Evolutionary conservation across 2,329 filamentous ascomycete genomes (phyloP).

Genomic region (Cladobotryum protrusum): DNA sequence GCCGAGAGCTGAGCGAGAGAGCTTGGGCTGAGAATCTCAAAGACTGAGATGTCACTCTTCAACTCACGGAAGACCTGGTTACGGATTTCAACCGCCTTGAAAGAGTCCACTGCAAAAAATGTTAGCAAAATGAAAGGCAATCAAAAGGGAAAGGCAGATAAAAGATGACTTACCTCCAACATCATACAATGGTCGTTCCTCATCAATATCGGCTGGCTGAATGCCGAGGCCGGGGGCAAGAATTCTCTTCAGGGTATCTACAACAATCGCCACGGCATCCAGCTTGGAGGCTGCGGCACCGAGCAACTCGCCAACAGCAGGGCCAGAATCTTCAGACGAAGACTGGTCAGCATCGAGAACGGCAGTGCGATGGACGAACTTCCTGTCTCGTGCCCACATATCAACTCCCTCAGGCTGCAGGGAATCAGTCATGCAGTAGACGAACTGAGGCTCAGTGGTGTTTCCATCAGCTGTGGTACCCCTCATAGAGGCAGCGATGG

Average conservation of each 20-base stretch:
- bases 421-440: too few species aligned
- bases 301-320: too few species aligned
- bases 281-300: too few species aligned
- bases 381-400: too few species aligned
- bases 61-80: conserved; percentile 2
- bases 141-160: not conserved
- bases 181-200: not conserved
- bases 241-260: not conserved
- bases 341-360: too few species aligned
- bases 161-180: not conserved
- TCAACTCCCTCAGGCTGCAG: too few species aligned
- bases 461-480: not conserved
- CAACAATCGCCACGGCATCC: not conserved
- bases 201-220: not conserved
- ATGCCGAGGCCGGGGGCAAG: not conserved
- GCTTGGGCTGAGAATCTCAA: conserved; percentile 2
- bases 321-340: too few species aligned
- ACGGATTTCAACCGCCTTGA: conserved; percentile 3
- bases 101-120: conserved; percentile 1
- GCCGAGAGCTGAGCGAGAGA: not conserved
- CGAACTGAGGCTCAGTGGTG: too few species aligned
- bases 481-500: not conserved
- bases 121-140: not conserved
- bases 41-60: too few species aligned
- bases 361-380: too few species aligned